Evolutionary conservation across 768 basidiomycete species (phyloP).

Genomic region (Dioszegia hungarica): DNA sequence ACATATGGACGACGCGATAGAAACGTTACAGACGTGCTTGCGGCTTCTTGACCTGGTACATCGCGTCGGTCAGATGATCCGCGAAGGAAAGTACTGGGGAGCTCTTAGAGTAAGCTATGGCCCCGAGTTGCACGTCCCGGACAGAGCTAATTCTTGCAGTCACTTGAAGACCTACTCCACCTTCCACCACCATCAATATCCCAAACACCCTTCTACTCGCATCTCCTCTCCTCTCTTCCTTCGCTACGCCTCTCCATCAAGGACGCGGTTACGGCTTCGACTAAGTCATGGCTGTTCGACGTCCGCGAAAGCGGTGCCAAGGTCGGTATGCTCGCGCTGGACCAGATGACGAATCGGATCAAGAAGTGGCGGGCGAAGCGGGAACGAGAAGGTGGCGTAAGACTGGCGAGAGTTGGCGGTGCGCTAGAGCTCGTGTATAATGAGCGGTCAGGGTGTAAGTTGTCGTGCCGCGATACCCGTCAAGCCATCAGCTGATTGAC

Average conservation of each 20-base stretch:
- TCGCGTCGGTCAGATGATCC: constrained; percentile 87
- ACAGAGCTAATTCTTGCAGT: constrained; percentile 54
- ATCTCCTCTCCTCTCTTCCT: constrained; percentile 85
- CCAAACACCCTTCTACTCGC: constrained; percentile 86
- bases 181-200: constrained; percentile 84
- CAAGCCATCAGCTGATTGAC: not conserved
- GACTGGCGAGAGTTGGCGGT: constrained; percentile 74
- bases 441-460: constrained; percentile 90
- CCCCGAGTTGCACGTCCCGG: not conserved
- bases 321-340: constrained; percentile 80
- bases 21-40: constrained; percentile 86
- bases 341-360: constrained; percentile 78
- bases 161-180: constrained; percentile 87
- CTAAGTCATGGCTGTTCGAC: constrained; percentile 95
- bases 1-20: constrained; percentile 94
- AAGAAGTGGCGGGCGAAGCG: constrained; percentile 76
- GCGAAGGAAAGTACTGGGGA: constrained; percentile 92
- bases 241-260: constrained; percentile 84
- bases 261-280: constrained; percentile 86
- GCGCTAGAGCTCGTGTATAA: constrained; percentile 87
- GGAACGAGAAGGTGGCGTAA: constrained; percentile 76
- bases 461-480: not conserved
- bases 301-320: constrained; percentile 80
- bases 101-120: constrained; percentile 74
- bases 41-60: constrained; percentile 88